Percentiles rank a stretch among this genome's conserved stretches.
Evolutionary conservation across 2,329 filamentous ascomycete genomes (phyloP).

Genomic region (Chrysosporium queenslandicum): DNA sequence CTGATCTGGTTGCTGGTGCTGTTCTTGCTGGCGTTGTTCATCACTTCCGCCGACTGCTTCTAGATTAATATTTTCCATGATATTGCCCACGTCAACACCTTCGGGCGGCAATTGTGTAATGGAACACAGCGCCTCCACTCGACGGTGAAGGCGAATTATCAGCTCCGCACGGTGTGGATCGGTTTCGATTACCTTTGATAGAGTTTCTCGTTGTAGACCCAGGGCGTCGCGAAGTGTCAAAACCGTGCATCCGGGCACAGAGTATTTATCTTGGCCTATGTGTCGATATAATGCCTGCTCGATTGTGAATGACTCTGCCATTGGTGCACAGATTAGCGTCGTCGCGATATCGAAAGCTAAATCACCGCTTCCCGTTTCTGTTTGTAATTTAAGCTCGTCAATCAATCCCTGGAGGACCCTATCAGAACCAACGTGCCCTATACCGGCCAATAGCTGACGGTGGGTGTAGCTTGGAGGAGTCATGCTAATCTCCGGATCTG

Average conservation of each 20-base stretch:
- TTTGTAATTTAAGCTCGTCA: constrained; percentile 36
- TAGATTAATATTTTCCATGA: constrained; percentile 37
- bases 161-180: constrained; percentile 38
- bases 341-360: constrained; percentile 37
- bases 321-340: constrained; percentile 35
- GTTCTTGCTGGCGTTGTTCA: constrained; percentile 8
- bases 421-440: constrained; percentile 34
- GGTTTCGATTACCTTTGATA: constrained; percentile 35
- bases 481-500: constrained; percentile 41
- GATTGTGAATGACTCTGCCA: constrained; percentile 31
- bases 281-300: constrained; percentile 31
- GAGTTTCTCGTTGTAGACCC: constrained; percentile 27
- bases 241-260: constrained; percentile 26
- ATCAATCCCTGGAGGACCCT: constrained; percentile 32
- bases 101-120: constrained; percentile 22
- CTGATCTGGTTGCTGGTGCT: constrained; percentile 5
- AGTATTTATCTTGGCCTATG: constrained; percentile 27
- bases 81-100: constrained; percentile 33
- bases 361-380: constrained; percentile 32
- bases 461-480: constrained; percentile 48
- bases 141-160: constrained; percentile 38
- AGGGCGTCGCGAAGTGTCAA: constrained; percentile 37
- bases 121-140: constrained; percentile 34
- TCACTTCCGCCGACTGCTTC: constrained; percentile 15
- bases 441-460: constrained; percentile 40